Evolutionary conservation across 2,329 filamentous ascomycete species (phyloP), one percentile per base, ranked within the genome.

Genomic region (Ramularia collo-cygni): DNA sequence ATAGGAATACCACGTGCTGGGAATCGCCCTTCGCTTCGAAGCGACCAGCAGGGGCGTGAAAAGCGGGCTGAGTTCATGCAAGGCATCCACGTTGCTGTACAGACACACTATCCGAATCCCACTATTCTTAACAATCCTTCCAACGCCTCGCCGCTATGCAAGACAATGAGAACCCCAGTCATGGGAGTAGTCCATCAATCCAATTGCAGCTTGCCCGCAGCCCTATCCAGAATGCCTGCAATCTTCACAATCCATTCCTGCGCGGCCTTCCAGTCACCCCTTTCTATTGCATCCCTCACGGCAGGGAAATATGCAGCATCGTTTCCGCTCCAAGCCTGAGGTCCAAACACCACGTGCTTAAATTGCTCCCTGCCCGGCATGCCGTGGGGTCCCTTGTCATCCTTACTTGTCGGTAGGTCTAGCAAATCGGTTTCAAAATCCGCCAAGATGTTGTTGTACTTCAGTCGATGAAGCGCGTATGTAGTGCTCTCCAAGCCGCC

Each of bases 261-360:
- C 3, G 84, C 83, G 9, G 76, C 62, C 2, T 65, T 68, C 83
- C 83, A 89, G 53, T 94, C 77, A 17, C 76, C 75, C 3, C 71
- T 74, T 46, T 84, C 77, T 28, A 95, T 70, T 7, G 83, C 80
- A 56, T 95, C 89, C 41, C 86, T 75, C 40, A 95, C 83, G n/a
- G 81, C 82, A 0, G 90, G 90, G 65, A 93, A 93, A 46, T 77
- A 77, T 0, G 76, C 75, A 40, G 76, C 75, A 21, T 83, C 75
- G 50, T 81, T 76, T 27, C 75, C 77, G 24, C 80, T 81, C 82
- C 86, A 89, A 2, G 77, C 69, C 56, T 86, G 77, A 1, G 92
- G 92, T 2, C 85, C 90, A 59, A 89, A 94, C 41, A 98, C 68
- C 57, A 93, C 75, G 64, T 95, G 92, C 63, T 93, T 95, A 72